Conservation (phyloP, 2,329 filamentous ascomycete species). For the Seiridium cupressi region DNA sequence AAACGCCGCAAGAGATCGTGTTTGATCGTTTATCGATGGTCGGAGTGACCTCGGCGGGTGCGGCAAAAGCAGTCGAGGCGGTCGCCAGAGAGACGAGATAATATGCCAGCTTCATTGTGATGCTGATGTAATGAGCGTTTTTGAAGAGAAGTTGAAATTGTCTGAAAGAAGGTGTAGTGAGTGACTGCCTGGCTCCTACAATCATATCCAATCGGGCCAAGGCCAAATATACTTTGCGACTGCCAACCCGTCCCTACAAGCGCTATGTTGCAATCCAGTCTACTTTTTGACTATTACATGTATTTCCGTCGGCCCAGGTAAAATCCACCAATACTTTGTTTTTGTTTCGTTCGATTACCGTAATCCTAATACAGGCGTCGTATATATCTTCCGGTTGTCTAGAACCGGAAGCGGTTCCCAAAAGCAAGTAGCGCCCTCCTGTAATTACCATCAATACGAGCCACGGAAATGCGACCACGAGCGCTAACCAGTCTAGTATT, state of each 20-base stretch:
- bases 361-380: not conserved
- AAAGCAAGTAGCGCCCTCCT: not conserved
- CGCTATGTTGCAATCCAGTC: too few species aligned
- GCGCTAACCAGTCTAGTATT: too few species aligned
- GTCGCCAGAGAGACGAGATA: constrained; percentile 23
- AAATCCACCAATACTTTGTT: not conserved
- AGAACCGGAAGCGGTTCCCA: not conserved
- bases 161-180: not conserved
- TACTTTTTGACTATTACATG: too few species aligned
- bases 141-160: not conserved
- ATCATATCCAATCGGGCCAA: too few species aligned
- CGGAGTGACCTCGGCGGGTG: constrained; percentile 17
- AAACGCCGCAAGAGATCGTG: constrained; percentile 35
- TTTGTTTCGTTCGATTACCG: not conserved
- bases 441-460: not conserved
- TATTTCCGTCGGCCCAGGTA: too few species aligned
- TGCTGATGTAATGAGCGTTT: not conserved
- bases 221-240: too few species aligned
- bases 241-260: too few species aligned
- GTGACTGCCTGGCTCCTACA: too few species aligned
- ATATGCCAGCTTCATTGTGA: constrained; percentile 1
- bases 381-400: not conserved
- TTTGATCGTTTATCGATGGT: constrained; percentile 29
- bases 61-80: constrained; percentile 13
- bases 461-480: not conserved